These are phyloP conservation scores for Rostrohypoxylon terebratum DNA, from an alignment of 495 filamentous ascomycete genomes.

Conservation along the genomic window DNA sequence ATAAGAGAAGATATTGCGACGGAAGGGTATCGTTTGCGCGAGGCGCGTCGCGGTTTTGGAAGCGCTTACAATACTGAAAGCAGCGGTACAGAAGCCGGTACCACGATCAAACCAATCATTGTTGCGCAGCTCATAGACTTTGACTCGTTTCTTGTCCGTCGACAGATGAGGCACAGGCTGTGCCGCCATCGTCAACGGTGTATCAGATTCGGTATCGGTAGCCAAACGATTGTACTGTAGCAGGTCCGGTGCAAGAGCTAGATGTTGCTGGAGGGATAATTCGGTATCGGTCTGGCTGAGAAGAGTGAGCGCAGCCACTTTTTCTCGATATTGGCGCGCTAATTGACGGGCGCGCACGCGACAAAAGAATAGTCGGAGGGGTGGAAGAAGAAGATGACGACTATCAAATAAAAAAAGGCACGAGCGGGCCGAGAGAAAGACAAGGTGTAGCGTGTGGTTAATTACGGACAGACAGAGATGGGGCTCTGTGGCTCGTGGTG, in stretches of 20 bases:
- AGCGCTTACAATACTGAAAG: constrained; percentile 76
- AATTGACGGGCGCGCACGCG: constrained; percentile 52
- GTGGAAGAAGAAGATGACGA: constrained; percentile 25
- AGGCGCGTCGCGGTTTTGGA: constrained; percentile 27
- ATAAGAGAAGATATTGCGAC: constrained; percentile 16
- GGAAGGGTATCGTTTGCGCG: constrained; percentile 4
- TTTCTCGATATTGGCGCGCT: constrained; percentile 48
- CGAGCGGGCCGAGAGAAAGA: constrained; percentile 34
- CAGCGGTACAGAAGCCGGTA: constrained; percentile 92
- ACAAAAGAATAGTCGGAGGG: constrained; percentile 40
- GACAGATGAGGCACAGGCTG: constrained; percentile 83
- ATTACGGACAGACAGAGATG: constrained; percentile 38
- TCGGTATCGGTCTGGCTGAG: constrained; percentile 58
- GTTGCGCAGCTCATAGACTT: constrained; percentile 97
- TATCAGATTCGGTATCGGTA: constrained; percentile 53
- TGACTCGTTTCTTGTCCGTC: constrained; percentile 94
- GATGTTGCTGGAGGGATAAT: constrained; percentile 59
- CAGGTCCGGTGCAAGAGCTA: constrained; percentile 57
- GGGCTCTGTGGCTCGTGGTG: constrained; percentile 46
- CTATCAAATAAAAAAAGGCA: constrained; percentile 36
- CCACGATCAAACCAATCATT: constrained; percentile 99
- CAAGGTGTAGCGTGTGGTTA: constrained; percentile 27
- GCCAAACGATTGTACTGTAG: constrained; percentile 51
- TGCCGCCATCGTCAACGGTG: constrained; percentile 78
- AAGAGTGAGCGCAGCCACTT: constrained; percentile 62